Percentiles rank a stretch among this genome's conserved stretches.
Conservation (phyloP, 2,329 filamentous ascomycete genomes). For the Pseudogymnoascus sp. region DNA sequence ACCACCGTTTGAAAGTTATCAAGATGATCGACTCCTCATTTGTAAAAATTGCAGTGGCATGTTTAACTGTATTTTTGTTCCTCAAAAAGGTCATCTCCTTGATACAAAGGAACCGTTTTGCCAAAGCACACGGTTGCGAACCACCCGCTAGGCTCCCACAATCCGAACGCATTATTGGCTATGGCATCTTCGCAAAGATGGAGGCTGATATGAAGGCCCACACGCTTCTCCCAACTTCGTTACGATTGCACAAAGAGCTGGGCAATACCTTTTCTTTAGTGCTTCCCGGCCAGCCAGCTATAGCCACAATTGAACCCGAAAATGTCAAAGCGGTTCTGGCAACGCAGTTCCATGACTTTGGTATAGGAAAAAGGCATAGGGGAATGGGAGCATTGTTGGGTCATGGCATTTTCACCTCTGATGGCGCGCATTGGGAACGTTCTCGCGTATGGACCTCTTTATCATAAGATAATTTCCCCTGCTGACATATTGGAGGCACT, state of each 20-base stretch:
- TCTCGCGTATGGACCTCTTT: neutral
- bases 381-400: slow-evolving; percentile 30
- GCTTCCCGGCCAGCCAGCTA: neutral
- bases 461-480: slow-evolving; percentile 11
- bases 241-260: neutral
- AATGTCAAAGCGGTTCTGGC: slow-evolving; percentile 49
- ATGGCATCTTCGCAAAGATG: slow-evolving; percentile 17
- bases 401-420: slow-evolving; percentile 25
- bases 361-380: slow-evolving; percentile 36
- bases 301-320: slow-evolving; percentile 22
- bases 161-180: slow-evolving; percentile 24
- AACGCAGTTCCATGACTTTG: slow-evolving; percentile 42
- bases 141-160: slow-evolving; percentile 20
- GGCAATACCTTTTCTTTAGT: neutral
- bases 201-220: neutral
- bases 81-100: neutral
- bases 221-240: neutral
- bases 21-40: neutral
- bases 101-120: slow-evolving; percentile 14
- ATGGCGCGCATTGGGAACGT: slow-evolving; percentile 24
- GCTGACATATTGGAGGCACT: slow-evolving; percentile 25
- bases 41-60: neutral
- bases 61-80: neutral
- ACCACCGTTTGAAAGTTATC: neutral
- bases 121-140: slow-evolving; percentile 23